Base-by-base conservation (phyloP, 495 filamentous ascomycete species). In the Hyaloscypha variabilis region DNA sequence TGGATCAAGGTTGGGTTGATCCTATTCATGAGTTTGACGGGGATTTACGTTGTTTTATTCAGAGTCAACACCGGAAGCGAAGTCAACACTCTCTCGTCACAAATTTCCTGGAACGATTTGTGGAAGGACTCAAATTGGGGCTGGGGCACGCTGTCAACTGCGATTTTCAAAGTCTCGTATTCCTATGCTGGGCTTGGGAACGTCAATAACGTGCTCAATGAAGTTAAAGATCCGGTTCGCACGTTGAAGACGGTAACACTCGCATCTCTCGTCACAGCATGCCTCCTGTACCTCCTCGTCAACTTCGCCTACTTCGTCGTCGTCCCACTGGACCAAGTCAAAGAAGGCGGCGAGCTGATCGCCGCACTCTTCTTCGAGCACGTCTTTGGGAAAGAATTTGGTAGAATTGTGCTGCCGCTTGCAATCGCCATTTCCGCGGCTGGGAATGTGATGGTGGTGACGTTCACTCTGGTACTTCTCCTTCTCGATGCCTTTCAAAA, bases 401-500 rank as follows among this genome's bases (percentile, higher is more conserved):
- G 89, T 1, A 82, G 77, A 30, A 77, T 75, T 23, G 71, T 91
- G 21, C 76, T 91, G 23, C 86, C 88, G 3, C 69, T 90, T 11
- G 83, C 87, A 14, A 83, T 93, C 56, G 89, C 89, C 0, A 76
- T 88, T 19, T 90, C 87, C 0, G 89, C 87, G 0, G 85, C 82
- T 0, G 90, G 90, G 0, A 92, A 92, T 72, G 87, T 92, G 2
- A 91, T 93, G 87, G 88, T 91, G 1, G 89, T 91, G 8, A 90
- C 88, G 8, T 92, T 90, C 72, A 76, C 84, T 8, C 65, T 86
- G 66, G 87, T 89, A 77, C 56, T 76, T 71, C n/a, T n/a, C n/a
- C n/a, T n/a, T n/a, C n/a, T n/a, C n/a, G n/a, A n/a, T n/a, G n/a
- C n/a, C n/a, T n/a, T n/a, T n/a, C n/a, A n/a, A n/a, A n/a, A n/a